Evolutionary conservation across 2,329 filamentous ascomycete genomes (phyloP).

Genomic region (Diaporthe humulicola): DNA sequence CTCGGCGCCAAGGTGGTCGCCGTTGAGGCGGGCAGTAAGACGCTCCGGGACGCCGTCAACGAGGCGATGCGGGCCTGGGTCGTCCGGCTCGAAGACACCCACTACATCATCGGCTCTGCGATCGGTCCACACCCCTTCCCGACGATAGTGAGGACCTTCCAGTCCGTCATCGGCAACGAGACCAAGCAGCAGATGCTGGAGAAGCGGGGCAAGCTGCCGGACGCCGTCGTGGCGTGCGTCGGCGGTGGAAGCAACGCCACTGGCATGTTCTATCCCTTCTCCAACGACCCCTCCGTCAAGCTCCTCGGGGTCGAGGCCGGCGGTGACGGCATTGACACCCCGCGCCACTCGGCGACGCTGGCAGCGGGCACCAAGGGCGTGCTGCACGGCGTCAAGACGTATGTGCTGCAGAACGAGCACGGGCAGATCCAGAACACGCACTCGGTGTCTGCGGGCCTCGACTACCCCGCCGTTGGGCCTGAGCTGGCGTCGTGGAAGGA

Average conservation of each 20-base stretch:
- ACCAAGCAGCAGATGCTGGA: constrained; percentile 92
- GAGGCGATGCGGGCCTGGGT: constrained; percentile 97
- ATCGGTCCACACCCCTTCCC: constrained; percentile 99
- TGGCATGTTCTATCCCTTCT: constrained; percentile 99
- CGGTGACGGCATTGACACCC: constrained; percentile 90
- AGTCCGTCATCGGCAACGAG: constrained; percentile 95
- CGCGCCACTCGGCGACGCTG: constrained; percentile 88
- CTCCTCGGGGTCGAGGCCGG: constrained; percentile 95
- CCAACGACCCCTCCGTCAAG: constrained; percentile 86
- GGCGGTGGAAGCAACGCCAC: constrained; percentile 95
- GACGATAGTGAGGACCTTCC: constrained; percentile 96
- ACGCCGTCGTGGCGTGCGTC: constrained; percentile 96
- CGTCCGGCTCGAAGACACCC: constrained; percentile 89
- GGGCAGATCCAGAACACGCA: constrained; percentile 97
- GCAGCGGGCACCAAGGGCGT: constrained; percentile 91
- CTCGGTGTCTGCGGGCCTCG: constrained; percentile 94
- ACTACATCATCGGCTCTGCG: constrained; percentile 98
- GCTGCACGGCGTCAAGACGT: constrained; percentile 94
- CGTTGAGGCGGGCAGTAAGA: constrained; percentile 90
- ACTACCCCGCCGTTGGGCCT: constrained; percentile 97
- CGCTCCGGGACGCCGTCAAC: constrained; percentile 90
- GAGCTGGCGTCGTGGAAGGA: constrained; percentile 97
- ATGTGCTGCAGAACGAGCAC: constrained; percentile 91
- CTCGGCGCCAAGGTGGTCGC: constrained; percentile 93
- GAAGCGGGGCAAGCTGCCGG: constrained; percentile 88